These are phyloP conservation scores for Globisporangium yorkense DNA, from an alignment of 352 stramenopile genomes.

Conservation along the genomic window DNA sequence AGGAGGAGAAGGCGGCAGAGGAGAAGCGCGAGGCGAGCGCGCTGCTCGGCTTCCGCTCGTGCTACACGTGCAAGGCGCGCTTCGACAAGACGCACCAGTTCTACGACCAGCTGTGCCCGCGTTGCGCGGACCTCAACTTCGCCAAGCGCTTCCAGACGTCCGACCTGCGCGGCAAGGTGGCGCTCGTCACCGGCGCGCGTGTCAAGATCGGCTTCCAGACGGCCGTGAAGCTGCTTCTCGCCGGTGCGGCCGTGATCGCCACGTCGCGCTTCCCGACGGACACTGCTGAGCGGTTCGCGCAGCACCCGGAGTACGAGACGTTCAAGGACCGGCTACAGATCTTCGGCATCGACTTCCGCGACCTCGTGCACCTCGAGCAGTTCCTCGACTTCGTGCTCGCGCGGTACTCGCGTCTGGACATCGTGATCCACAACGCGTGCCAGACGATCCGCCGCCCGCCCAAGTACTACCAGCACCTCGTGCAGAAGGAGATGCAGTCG, in stretches of 20 bases:
- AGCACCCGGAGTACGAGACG: constrained; percentile 89
- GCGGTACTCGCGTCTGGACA: constrained; percentile 89
- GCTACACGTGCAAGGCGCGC: constrained; percentile 94
- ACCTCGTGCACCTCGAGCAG: constrained; percentile 93
- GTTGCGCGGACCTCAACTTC: constrained; percentile 93
- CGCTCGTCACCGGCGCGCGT: constrained; percentile 92
- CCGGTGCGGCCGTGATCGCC: constrained; percentile 90
- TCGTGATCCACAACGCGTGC: constrained; percentile 98
- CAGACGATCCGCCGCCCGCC: constrained; percentile 94
- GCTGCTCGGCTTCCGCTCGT: constrained; percentile 87
- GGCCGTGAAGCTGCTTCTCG: constrained; percentile 91
- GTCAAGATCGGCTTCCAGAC: constrained; percentile 98
- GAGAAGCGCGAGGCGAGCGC: constrained; percentile 54
- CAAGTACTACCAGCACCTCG: constrained; percentile 92
- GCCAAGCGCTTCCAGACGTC: constrained; percentile 91
- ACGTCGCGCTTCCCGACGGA: constrained; percentile 95
- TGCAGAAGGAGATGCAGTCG: constrained; percentile 77
- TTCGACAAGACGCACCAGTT: constrained; percentile 96
- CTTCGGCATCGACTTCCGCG: constrained; percentile 95
- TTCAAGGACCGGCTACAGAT: constrained; percentile 94
- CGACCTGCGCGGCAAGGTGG: constrained; percentile 87
- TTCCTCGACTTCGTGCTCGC: constrained; percentile 88
- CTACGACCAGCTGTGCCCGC: constrained; percentile 94
- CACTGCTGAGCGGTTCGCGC: constrained; percentile 85
- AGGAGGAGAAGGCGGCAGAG: constrained; percentile 39